Evolutionary conservation across 257 asterid genomes (phyloP), one percentile per base, ranked within the genome.

Genomic region (Solanum phureja): DNA sequence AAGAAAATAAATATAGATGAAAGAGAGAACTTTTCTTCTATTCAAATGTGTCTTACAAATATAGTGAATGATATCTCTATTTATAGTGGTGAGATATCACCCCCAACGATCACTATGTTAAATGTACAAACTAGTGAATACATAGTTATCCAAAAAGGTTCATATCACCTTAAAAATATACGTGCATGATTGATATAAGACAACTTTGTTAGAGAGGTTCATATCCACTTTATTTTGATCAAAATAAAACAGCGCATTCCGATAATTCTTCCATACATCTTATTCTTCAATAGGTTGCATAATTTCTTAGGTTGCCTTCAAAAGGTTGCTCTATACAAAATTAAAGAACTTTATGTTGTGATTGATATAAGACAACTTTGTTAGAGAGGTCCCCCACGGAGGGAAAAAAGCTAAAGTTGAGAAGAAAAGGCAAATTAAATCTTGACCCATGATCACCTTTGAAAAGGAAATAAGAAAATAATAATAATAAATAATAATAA

Each of bases 361-460:
- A 76, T 81, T 84, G 87, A 27, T 68, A 76, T 75, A 44, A 76
- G 86, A 87, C 88, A 87, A 87, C 88, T 87, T 87, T 87, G 74
- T 56, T 74, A 35, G 52, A 75, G 74, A 87, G 88, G 88, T 33
- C 88, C 88, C 85, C 76, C 27, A 35, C 7, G 58, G 21, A 69
- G 52, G 40, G 14, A 52, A 29, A 86, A 86, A 56, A 58, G 23
- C 68, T 23, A 76, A 76, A 76, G 83, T 37, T 40, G 84, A 40
- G 62, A 76, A 66, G 62, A 87, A 87, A 87, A 87, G 88, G 88
- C 73, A 72, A 86, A 87, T 52, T 44, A 87, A 77, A 87, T 49
- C 42, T 87, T 74, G 88, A 87, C 77, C 85, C 88, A 87, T 87
- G 74, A 87, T 52, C 86, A 86, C 62, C 86, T 75, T 75, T 87